phyloP scores from a whole-genome alignment of 1,284 basidiomycete species.

The Moniliella sp. region DNA sequence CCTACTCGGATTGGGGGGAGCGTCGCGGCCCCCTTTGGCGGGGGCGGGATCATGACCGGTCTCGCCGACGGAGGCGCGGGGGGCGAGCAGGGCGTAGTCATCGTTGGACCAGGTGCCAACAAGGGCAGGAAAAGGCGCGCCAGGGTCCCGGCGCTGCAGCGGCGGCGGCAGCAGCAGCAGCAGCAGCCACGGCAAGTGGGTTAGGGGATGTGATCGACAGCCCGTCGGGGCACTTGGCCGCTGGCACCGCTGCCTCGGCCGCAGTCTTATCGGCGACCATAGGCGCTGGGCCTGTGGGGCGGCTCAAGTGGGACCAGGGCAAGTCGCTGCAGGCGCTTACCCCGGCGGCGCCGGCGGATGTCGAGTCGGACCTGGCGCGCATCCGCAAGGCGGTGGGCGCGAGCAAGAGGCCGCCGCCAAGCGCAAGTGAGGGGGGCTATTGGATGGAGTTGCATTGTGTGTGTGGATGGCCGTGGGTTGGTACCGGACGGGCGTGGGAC shows the following conservation, averaged over 20 bases:
- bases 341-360: constrained; percentile 25
- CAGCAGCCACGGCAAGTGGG: too few relatives aligned
- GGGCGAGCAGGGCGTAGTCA: neutral
- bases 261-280: constrained; percentile 1
- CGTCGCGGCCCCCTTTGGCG: neutral
- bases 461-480: too few relatives aligned
- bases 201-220: too few relatives aligned
- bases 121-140: neutral
- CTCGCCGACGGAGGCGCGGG: neutral
- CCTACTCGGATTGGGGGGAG: neutral
- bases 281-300: constrained; percentile 10
- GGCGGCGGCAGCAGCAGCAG: too few relatives aligned
- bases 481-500: too few relatives aligned
- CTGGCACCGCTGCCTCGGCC: constrained; percentile 5
- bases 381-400: too few relatives aligned
- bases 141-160: neutral
- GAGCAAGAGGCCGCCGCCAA: too few relatives aligned
- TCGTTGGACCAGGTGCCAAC: neutral
- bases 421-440: too few relatives aligned
- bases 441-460: too few relatives aligned
- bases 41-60: neutral
- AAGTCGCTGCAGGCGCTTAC: constrained; percentile 27
- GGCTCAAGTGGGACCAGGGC: constrained; percentile 27
- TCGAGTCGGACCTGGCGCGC: constrained; percentile 29
- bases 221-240: too few relatives aligned